phyloP scores from a whole-genome alignment of 495 filamentous ascomycete species.

The Xylaria bambusicola region DNA sequence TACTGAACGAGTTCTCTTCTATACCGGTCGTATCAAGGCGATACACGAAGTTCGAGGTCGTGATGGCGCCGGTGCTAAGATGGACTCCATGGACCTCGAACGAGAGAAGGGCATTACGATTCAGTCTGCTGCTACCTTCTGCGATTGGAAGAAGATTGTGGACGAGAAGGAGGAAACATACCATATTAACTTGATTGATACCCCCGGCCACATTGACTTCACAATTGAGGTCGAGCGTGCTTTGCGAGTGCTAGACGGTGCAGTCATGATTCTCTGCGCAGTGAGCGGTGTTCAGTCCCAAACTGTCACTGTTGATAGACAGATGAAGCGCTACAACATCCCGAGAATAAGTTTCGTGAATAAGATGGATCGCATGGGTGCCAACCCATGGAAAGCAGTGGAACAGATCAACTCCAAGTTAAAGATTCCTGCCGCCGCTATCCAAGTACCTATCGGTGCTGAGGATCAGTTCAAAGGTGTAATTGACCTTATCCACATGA shows the following conservation, averaged over 20 bases:
- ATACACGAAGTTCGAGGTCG: slow-evolving; percentile 98
- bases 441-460: slow-evolving; percentile 92
- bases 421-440: slow-evolving; percentile 84
- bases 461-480: slow-evolving; percentile 95
- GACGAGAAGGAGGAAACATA: slow-evolving; percentile 83
- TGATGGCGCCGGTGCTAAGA: slow-evolving; percentile 96
- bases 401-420: slow-evolving; percentile 97
- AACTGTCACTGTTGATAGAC: slow-evolving; percentile 96
- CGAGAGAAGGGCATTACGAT: slow-evolving; percentile 99
- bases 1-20: slow-evolving; percentile 97
- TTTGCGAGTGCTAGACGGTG: slow-evolving; percentile 92
- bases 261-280: slow-evolving; percentile 98
- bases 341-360: slow-evolving; percentile 96
- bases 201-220: slow-evolving; percentile 98
- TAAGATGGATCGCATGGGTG: slow-evolving; percentile 99
- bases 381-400: slow-evolving; percentile 96
- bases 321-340: slow-evolving; percentile 98
- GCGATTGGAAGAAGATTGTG: slow-evolving; percentile 87
- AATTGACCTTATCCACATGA: slow-evolving; percentile 91
- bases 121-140: slow-evolving; percentile 96
- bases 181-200: slow-evolving; percentile 98
- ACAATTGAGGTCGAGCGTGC: slow-evolving; percentile 99
- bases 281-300: slow-evolving; percentile 97
- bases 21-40: slow-evolving; percentile 93
- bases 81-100: slow-evolving; percentile 99